Percentiles rank a stretch among this genome's conserved stretches.
Conservation (phyloP, 306 rosid species). For the Lupinus albus region DNA sequence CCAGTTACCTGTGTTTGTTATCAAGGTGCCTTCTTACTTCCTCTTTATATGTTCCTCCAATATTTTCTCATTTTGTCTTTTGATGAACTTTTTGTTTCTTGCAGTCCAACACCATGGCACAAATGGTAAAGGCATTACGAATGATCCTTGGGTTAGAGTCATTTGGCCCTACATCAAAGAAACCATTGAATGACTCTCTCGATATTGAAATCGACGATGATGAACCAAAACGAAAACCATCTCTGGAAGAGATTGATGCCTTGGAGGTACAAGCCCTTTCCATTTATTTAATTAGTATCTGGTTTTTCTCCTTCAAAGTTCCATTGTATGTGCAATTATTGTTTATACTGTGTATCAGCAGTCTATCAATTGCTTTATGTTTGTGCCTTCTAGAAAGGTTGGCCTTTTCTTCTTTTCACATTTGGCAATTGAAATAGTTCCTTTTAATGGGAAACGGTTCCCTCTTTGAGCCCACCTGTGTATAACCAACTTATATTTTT, state of each 20-base stretch:
- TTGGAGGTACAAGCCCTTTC: constrained; percentile 72
- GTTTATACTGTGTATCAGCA: not conserved
- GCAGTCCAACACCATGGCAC: constrained; percentile 97
- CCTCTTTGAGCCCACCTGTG: constrained; percentile 6
- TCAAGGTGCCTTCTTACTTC: constrained; percentile 61
- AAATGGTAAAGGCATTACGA: constrained; percentile 92
- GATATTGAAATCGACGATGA: constrained; percentile 85
- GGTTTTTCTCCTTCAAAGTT: constrained; percentile 36
- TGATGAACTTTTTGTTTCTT: constrained; percentile 37
- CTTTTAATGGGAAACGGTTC: constrained; percentile 10
- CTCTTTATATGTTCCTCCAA: constrained; percentile 29
- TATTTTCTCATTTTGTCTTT: constrained; percentile 25
- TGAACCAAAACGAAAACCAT: constrained; percentile 83
- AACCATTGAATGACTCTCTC: constrained; percentile 47
- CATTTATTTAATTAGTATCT: constrained; percentile 5
- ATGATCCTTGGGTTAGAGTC: constrained; percentile 84
- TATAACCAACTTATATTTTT: constrained; percentile 1
- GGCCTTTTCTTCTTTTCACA: not conserved
- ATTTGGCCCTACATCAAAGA: constrained; percentile 51
- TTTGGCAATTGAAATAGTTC: constrained; percentile 4
- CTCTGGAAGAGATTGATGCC: constrained; percentile 92
- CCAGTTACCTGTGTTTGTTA: constrained; percentile 83
- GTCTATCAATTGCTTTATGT: constrained; percentile 12
- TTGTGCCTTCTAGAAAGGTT: constrained; percentile 8
- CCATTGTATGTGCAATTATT: constrained; percentile 18